These are phyloP conservation scores for Hippophae tibetana DNA, from an alignment of 306 rosid species.

Conservation along the genomic window DNA sequence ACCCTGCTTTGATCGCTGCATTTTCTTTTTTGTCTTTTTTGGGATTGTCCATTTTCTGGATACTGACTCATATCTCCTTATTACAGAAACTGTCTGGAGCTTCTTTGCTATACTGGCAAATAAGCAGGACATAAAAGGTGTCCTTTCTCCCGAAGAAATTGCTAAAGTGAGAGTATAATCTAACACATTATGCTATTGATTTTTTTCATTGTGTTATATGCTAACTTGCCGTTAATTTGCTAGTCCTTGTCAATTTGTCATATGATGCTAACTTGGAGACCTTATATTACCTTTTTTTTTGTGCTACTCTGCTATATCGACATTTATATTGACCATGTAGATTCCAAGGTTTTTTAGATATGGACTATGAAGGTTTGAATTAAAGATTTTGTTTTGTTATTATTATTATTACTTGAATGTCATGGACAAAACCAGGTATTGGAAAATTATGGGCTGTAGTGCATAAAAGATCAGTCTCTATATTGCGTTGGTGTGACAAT, in stretches of 20 bases:
- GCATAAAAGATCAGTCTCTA: slow-evolving; percentile 19
- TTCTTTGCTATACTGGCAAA: slow-evolving; percentile 79
- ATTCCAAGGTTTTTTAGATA: too few relatives aligned
- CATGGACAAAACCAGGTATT: slow-evolving; percentile 67
- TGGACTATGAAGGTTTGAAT: too few relatives aligned
- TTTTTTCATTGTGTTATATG: neutral
- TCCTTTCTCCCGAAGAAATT: slow-evolving; percentile 64
- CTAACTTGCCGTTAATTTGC: neutral
- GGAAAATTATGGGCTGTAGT: slow-evolving; percentile 80
- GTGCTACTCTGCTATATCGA: too few relatives aligned
- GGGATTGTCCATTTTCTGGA: neutral
- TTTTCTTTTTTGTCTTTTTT: too few relatives aligned
- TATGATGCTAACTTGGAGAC: too few relatives aligned
- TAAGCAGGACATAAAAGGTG: slow-evolving; percentile 88
- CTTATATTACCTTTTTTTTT: too few relatives aligned
- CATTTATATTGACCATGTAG: too few relatives aligned
- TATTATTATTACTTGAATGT: slow-evolving; percentile 37
- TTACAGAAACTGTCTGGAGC: slow-evolving; percentile 79
- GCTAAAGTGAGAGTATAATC: slow-evolving; percentile 42
- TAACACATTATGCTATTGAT: too few relatives aligned
- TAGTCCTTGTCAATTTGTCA: too few relatives aligned
- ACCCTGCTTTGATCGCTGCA: too few relatives aligned
- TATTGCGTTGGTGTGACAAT: too few relatives aligned
- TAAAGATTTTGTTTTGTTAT: neutral
- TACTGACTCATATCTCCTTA: slow-evolving; percentile 7